A percentile compares a stretch with the other conserved stretches of the same genome.
These are phyloP conservation scores for Diaporthe caulivora DNA, from an alignment of 2,329 filamentous ascomycete genomes.

Conservation along the genomic window DNA sequence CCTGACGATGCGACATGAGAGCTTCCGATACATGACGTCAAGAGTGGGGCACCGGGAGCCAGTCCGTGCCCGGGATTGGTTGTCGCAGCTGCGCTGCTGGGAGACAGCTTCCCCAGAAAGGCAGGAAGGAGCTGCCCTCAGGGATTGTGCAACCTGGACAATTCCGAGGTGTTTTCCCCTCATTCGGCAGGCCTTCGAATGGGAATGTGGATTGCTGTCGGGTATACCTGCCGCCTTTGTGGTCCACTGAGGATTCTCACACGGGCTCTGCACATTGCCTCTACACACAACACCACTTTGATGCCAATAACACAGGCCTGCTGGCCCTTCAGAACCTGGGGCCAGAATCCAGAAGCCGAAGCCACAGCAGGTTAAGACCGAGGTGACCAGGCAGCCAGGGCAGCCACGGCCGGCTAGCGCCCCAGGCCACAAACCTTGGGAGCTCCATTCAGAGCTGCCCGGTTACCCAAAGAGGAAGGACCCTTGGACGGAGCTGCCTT, in stretches of 20 bases:
- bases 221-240: background rate
- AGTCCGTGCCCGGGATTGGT: background rate
- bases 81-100: background rate
- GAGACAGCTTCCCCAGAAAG: constrained; percentile 25
- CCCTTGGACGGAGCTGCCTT: constrained; percentile 19
- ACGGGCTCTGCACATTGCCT: background rate
- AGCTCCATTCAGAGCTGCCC: constrained; percentile 3
- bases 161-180: background rate
- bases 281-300: background rate
- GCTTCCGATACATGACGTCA: constrained; percentile 24
- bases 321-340: background rate
- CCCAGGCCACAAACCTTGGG: background rate
- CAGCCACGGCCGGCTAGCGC: constrained; percentile 17
- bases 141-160: background rate
- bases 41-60: background rate
- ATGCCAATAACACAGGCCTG: background rate
- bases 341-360: background rate
- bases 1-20: background rate
- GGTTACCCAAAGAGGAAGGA: constrained; percentile 25
- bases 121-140: constrained; percentile 2
- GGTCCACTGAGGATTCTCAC: background rate
- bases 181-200: background rate
- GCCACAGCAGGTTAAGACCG: too few species aligned
- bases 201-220: background rate
- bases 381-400: too few species aligned